Percentiles rank a stretch among this genome's conserved stretches.
These are phyloP conservation scores for Trichoderma sp. DNA, from an alignment of 2,329 filamentous ascomycete species.

Conservation along the genomic window DNA sequence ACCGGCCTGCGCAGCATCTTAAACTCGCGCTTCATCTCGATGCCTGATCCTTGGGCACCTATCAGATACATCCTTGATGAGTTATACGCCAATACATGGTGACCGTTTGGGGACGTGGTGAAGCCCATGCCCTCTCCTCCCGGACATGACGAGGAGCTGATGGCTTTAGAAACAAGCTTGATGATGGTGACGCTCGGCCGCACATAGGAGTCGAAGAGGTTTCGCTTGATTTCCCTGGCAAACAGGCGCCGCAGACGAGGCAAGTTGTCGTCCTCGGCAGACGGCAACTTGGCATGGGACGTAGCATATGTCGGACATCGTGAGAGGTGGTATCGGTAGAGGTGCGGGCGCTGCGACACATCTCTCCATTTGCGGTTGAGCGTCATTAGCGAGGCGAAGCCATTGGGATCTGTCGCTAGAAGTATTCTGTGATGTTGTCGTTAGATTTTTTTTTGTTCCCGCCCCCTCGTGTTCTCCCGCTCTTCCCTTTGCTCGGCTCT, in stretches of 20 bases:
- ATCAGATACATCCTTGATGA: conserved; percentile 81
- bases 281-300: conserved; percentile 42
- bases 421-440: conserved; percentile 50
- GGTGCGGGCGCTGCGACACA: conserved; percentile 59
- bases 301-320: conserved; percentile 57
- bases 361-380: conserved; percentile 64
- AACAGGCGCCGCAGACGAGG: conserved; percentile 63
- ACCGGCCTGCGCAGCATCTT: conserved; percentile 74
- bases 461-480: not conserved
- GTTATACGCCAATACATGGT: conserved; percentile 75
- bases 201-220: conserved; percentile 73
- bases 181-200: conserved; percentile 68
- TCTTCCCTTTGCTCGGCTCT: not conserved
- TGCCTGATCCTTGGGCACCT: conserved; percentile 57
- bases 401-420: conserved; percentile 55
- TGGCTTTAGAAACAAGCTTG: conserved; percentile 78
- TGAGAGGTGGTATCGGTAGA: conserved; percentile 62
- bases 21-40: conserved; percentile 70
- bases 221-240: conserved; percentile 67
- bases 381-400: conserved; percentile 63
- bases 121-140: conserved; percentile 85
- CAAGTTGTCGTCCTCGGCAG: conserved; percentile 49
- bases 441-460: not conserved
- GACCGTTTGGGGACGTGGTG: conserved; percentile 70
- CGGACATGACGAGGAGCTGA: conserved; percentile 78